Base-by-base conservation (phyloP, 257 asterid species). In the Pogostemon cablin region DNA sequence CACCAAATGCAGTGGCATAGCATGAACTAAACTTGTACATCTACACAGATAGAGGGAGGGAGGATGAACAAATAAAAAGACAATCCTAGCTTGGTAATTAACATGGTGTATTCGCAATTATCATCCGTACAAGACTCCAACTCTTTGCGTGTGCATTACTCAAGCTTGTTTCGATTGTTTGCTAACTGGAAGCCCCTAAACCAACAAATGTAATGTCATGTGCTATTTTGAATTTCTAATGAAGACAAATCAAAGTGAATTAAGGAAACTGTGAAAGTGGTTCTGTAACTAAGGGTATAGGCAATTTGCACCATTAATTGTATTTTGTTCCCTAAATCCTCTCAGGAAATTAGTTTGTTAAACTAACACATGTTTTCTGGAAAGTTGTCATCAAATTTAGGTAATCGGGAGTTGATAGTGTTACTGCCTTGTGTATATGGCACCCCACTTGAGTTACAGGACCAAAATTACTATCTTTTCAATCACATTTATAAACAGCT, bases 111-210 rank as follows among this genome's bases (percentile, higher is more conserved):
- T 6, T 15, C 63, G 38, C 17, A 12, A 69, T 10, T 50, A 38
- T 49, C 63, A 44, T 8, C 10, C 3, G n/a, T 5, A 25, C 25
- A 9, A 25, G 58, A 25, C 38, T 44, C 74, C 79, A 55, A 4
- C 72, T 37, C 56, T 61, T 62, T 8, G 32, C 9, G 9, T 42
- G 12, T 50, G 7, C 57, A 9, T 44, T 64, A 17, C 54, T 68
- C 40, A 15, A 37, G 46, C 32, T 68, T 65, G 35, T n/a, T 49
- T 68, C 44, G 37, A 25, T 47, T 17, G 9, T 52, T 53, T 32
- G 66, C 83, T 82, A 79, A 75, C 84, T 74, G 58, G 84, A 79
- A 56, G 82, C 84, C 56, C 84, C 86, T 82, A 55, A 73, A 76
- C 49, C 34, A 20, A 9, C 47, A 62, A 60, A 63, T 49, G 44